Percentiles rank a stretch among this genome's conserved stretches.
Conservation (phyloP, 2,329 filamentous ascomycete genomes). For the Endothia cerciana region DNA sequence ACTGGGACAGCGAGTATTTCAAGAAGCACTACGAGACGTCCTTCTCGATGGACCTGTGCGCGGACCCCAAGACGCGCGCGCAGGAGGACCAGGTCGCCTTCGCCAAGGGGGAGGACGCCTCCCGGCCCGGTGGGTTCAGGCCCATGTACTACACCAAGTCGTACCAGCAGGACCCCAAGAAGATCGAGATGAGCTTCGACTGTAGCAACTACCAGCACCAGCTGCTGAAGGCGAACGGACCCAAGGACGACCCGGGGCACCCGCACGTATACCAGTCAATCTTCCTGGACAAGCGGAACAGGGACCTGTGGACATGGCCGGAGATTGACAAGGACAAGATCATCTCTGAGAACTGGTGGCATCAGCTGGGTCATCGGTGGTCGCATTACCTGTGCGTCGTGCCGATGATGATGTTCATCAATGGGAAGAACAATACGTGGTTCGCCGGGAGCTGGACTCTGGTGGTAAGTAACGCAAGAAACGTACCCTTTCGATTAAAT, state of each 20-base stretch:
- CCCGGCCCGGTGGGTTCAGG: constrained; percentile 60
- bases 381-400: constrained; percentile 68
- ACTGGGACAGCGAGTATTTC: constrained; percentile 68
- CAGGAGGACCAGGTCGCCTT: constrained; percentile 46
- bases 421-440: constrained; percentile 64
- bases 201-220: constrained; percentile 77
- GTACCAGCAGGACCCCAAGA: constrained; percentile 57
- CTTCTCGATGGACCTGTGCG: constrained; percentile 56
- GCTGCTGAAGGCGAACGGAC: constrained; percentile 52
- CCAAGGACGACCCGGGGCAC: constrained; percentile 37
- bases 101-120: constrained; percentile 49
- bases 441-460: constrained; percentile 73
- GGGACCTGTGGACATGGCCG: constrained; percentile 60
- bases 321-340: constrained; percentile 64
- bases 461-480: constrained; percentile 51
- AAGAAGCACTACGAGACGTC: constrained; percentile 68
- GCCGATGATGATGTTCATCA: constrained; percentile 73
- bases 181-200: constrained; percentile 74
- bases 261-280: constrained; percentile 73
- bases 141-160: constrained; percentile 70
- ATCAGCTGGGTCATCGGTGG: constrained; percentile 67
- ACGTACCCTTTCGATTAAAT: background rate
- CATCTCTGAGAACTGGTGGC: constrained; percentile 69
- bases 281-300: constrained; percentile 62
- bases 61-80: constrained; percentile 46